Base-by-base conservation (phyloP, 768 basidiomycete genomes). In the Psilocybe cubensis region DNA sequence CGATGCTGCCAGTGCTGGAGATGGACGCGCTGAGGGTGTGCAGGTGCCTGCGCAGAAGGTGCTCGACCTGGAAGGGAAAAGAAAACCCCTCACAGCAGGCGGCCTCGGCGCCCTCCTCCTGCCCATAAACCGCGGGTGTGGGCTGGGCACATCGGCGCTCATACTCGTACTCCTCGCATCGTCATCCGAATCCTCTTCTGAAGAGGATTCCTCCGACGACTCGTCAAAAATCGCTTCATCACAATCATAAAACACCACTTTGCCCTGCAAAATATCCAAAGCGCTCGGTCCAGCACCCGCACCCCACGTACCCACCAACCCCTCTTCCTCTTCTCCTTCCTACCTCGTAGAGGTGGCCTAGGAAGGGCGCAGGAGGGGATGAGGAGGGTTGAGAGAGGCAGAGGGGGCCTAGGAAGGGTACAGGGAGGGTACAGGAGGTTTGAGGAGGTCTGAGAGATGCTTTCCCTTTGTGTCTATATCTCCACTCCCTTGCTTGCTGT, bases 231-330 rank as follows among this genome's bases (percentile, higher is more conserved):
- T 66, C 42, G 66, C 61, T 44, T 79, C 78, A 60, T 80, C 79
- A 35, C 72, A 72, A 50, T 81, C 82, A 76, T 83, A 84, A 58
- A 82, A 83, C 28, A 83, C 24, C 3, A 64, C 66, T 58, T 73
- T 82, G 18, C 87, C 87, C 8, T 87, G 81, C 24, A 90, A 76
- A 55, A 90, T 90, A 64, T 91, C 89, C 23, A 83, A 81, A 12
- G 87, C 87, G 14, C 79, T 80, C 18, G 84, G 84, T 17, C 58
- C 58, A 24, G 29, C 23, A 29, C 54, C 54, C 38, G 11, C 29
- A 33, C 43, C 38, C 31, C 47, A 51, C 43, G 23, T 25, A 52
- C 27, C 45, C 27, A 54, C 48, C 52, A 38, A 31, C 46, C 45
- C 24, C 43, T 43, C 41, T 45, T 29, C 21, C 58, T n/a, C 33